Evolutionary conservation across 805 yeast species (phyloP).

Genomic region (Kregervanrija pseudodelftensis): DNA sequence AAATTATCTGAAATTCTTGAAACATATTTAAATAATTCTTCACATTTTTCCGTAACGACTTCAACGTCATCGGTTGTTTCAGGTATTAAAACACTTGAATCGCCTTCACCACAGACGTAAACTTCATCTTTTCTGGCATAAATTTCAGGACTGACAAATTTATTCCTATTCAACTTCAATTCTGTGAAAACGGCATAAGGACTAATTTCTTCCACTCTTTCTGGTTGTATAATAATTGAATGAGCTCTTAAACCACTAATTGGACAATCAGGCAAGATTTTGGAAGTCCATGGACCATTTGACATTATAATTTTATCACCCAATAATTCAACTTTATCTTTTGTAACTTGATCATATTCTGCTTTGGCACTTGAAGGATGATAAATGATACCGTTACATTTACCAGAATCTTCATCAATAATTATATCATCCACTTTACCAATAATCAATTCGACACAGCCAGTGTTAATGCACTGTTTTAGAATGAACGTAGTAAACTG

Average conservation of each 20-base stretch:
- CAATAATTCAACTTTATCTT: constrained; percentile 36
- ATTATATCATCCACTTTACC: constrained; percentile 75
- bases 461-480: constrained; percentile 72
- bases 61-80: constrained; percentile 92
- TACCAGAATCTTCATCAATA: constrained; percentile 55
- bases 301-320: constrained; percentile 80
- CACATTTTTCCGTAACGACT: constrained; percentile 82
- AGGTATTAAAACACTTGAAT: constrained; percentile 81
- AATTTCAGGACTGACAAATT: constrained; percentile 85
- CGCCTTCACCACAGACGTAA: constrained; percentile 97
- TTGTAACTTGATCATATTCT: constrained; percentile 23
- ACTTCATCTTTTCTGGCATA: constrained; percentile 95
- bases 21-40: constrained; percentile 75
- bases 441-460: constrained; percentile 73
- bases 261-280: constrained; percentile 86
- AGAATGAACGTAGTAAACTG: constrained; percentile 82
- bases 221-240: constrained; percentile 85
- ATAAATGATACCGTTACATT: constrained; percentile 68
- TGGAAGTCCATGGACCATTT: constrained; percentile 97
- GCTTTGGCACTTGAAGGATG: constrained; percentile 31
- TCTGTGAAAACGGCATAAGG: constrained; percentile 95
- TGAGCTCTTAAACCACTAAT: constrained; percentile 92
- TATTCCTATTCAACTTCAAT: constrained; percentile 56
- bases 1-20: constrained; percentile 67
- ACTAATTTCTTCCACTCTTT: constrained; percentile 60